Evolutionary conservation across 2,329 filamentous ascomycete genomes (phyloP), one percentile per base, ranked within the genome.

Genomic region (Cercospora sp.): DNA sequence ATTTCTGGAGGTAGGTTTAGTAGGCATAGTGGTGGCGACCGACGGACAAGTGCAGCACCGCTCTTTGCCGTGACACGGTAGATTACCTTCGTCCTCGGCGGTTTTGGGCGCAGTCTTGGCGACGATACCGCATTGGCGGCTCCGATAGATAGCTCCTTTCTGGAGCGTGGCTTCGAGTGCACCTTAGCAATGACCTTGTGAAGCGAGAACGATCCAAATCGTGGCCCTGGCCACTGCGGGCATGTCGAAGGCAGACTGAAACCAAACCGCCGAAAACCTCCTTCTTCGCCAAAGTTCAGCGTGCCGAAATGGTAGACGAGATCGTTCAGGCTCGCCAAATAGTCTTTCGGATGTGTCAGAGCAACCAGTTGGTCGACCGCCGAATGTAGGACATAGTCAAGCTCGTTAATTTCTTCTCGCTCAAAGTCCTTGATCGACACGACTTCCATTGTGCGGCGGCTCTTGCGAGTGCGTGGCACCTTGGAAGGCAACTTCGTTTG

Each of bases 351-450:
- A 34, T 64, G 60, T 59, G 61, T 67, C 57, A 71, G 51, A 57
- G 67, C 68, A 51, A 69, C 71, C 61, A 70, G 66, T 45, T 71
- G 69, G 55, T 71, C 71, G 30, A 72, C 66, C 43, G 71, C 71
- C 18, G 66, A 67, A 18, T 67, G 63, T 43, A 72, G 57, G 49
- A 67, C 43, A 10, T 59, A 43, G 58, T 72, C 69, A 30, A 67
- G 32, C 34, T 69, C 43, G 9, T 49, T 30, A 13, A 66, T 57
- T 49, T 64, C 61, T n/a, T 65, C 61, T 3, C 62, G 63, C 55
- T 70, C 69, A 49, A 69, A 69, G 16, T 72, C 71, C 18, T 45
- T 63, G 28, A 72, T 72, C 1, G 69, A 71, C 8, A 67, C 34
- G 16, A 72, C 71, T 26, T 71, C 61, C 63, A 63, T 66, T 8